Base-by-base conservation (phyloP, 257 asterid species). In the Solanum chaucha region DNA sequence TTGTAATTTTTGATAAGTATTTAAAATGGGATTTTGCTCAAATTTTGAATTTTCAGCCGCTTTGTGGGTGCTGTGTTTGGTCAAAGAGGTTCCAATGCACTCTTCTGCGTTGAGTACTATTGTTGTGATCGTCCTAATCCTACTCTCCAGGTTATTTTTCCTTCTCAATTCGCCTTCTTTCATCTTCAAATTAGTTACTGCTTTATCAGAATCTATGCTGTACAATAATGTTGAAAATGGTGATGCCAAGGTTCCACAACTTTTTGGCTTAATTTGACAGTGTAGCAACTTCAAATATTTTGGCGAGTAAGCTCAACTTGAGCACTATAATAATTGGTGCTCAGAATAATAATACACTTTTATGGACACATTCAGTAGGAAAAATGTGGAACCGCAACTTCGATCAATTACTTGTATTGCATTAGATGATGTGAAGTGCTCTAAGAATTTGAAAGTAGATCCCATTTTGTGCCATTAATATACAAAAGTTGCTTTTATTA, bases 111-210 rank as follows among this genome's bases (percentile, higher is more conserved):
- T 51, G 99, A 97, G 92, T 88, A 92, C 86, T 94, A 91, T 88
- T 97, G 97, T 87, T 97, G 99, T 82, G 98, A 97, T 70, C 97
- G 99, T 34, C 98, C 98, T 86, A 97, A 97, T 88, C 99, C 99
- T 61, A 89, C 90, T 61, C 88, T 97, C 85, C 99, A 97, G 98
- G 99, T 97, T 28, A 9, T 55, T 32, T 59, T 40, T 58, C 22
- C 55, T 73, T 28, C 82, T 22, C 64, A 67, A 20, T 58, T 64
- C 74, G 22, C 61, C 86, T 83, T 83, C 41, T 67, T 58, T 44
- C 28, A 38, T n/a, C 17, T 26, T 35, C 48, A 24, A 32, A 83
- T 38, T 17, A 35, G 13, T 83, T 11, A 74, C 14, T 24, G 35
- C 83, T 77, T 41, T 41, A 41, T 41, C 83, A 40, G 61, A 40